Base-by-base conservation (phyloP, 1,284 basidiomycete species). In the Athelia sp. region DNA sequence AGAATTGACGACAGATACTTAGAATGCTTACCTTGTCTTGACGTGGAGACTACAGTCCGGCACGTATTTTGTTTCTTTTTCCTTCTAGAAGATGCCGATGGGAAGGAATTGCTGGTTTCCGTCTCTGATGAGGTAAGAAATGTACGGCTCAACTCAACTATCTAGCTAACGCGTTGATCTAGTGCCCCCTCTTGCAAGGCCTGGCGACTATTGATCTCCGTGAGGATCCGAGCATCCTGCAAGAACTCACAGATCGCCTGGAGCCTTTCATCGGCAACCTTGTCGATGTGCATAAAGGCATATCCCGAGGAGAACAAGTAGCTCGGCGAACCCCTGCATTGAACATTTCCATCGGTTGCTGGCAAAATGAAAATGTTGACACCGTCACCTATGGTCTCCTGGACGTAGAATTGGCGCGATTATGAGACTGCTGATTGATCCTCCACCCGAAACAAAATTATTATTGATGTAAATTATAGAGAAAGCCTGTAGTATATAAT, bases 11-110 rank as follows among this genome's bases (percentile, higher is more conserved):
- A 29, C 13, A 64, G 56, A 3, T 68, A 66, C 26, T 65, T 65
- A 54, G 68, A 69, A 19, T 86, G 84, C 54, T 56, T 69, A 6
- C 58, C 62, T 13, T 87, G 84, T 58, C 65, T 70, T 45, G 78
- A 83, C 62, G 67, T 68, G 46, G 65, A 73, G 38, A 72, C 76
- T 50, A 71, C 71, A 54, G 71, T 75, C 45, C 65, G 65, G 40
- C 74, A 74, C 49, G 63, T 69, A 46, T 83, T 73, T 50, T 61
- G 73, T 45, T 62, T 84, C 46, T 75, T 70, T 50, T 54, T 85
- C 43, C 60, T 66, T 19, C 58, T 85, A 9, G 65, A 77, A 57
- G 82, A 86, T 52, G 71, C 72, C 35, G 59, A 65, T 11, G 73
- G 70, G 6, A 54, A 60, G 2, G 61, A 65, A 22, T 55, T 84